phyloP scores from a whole-genome alignment of 1,284 basidiomycete genomes.

The Boletus calvinii region DNA sequence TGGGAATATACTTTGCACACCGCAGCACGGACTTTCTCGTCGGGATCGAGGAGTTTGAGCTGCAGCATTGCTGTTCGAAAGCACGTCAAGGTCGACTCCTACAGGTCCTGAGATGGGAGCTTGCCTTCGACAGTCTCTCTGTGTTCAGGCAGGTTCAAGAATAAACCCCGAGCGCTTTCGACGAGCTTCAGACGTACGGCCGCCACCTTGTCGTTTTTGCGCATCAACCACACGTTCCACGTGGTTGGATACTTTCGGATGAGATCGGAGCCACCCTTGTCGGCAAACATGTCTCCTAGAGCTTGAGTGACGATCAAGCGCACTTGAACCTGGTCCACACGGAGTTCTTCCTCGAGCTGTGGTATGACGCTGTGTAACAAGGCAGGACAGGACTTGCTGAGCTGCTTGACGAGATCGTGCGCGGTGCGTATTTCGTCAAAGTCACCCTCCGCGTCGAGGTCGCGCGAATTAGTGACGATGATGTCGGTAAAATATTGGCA shows the following conservation, averaged over 20 bases:
- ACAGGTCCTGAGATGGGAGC: constrained; percentile 6
- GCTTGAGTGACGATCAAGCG: constrained; percentile 80
- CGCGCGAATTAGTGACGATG: constrained; percentile 60
- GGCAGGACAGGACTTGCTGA: constrained; percentile 79
- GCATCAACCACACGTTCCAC: constrained; percentile 84
- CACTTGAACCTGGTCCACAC: constrained; percentile 71
- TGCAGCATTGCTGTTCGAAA: constrained; percentile 53
- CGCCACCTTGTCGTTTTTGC: constrained; percentile 77
- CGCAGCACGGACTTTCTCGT: constrained; percentile 88
- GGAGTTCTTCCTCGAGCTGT: constrained; percentile 88
- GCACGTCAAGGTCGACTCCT: constrained; percentile 11
- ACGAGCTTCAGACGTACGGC: constrained; percentile 79
- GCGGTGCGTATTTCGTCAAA: constrained; percentile 68
- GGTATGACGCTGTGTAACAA: constrained; percentile 90
- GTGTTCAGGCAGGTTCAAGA: constrained; percentile 69
- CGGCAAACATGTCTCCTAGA: constrained; percentile 88
- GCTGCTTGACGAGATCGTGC: constrained; percentile 83
- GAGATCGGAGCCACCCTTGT: constrained; percentile 71
- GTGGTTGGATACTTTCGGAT: constrained; percentile 79
- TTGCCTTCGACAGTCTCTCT: constrained; percentile 71
- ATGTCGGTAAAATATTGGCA: constrained; percentile 91
- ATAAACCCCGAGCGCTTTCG: constrained; percentile 63
- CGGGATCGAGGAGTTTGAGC: constrained; percentile 80
- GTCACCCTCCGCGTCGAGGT: constrained; percentile 61
- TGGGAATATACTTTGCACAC: constrained; percentile 81